These are phyloP conservation scores for Tulasnella sp. DNA, from an alignment of 768 basidiomycete genomes.

Conservation along the genomic window DNA sequence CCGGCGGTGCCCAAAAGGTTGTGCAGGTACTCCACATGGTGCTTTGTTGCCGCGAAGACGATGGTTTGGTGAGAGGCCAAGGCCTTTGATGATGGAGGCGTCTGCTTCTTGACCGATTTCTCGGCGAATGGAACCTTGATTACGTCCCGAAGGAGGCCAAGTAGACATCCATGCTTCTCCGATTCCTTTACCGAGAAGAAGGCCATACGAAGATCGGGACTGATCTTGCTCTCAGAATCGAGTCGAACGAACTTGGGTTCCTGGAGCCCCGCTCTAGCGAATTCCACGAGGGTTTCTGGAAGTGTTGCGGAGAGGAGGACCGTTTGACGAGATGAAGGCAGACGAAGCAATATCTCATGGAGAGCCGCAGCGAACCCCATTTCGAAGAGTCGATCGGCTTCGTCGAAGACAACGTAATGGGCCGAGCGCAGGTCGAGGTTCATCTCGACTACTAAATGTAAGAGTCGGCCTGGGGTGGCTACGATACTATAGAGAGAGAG, in stretches of 20 bases:
- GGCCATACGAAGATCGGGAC: conserved; percentile 85
- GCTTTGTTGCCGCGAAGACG: conserved; percentile 94
- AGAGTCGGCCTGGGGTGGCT: conserved; percentile 92
- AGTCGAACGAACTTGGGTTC: conserved; percentile 95
- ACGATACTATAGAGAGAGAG: conserved; percentile 62
- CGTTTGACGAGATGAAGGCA: conserved; percentile 84
- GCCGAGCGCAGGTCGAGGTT: conserved; percentile 81
- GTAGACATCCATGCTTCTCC: conserved; percentile 90
- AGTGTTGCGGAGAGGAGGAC: conserved; percentile 95
- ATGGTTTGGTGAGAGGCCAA: conserved; percentile 81
- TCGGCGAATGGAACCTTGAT: conserved; percentile 70
- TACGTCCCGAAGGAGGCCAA: conserved; percentile 79
- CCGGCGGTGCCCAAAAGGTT: conserved; percentile 73
- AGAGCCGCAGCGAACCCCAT: conserved; percentile 95
- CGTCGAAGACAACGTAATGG: conserved; percentile 92
- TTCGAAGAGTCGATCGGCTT: conserved; percentile 97
- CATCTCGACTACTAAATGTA: conserved; percentile 98
- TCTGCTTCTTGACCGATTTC: conserved; percentile 41
- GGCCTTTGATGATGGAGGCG: conserved; percentile 37
- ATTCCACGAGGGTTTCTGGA: conserved; percentile 92
- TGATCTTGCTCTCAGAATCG: conserved; percentile 94
- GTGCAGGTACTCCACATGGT: conserved; percentile 93
- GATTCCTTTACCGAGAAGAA: conserved; percentile 89
- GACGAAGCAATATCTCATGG: conserved; percentile 84
- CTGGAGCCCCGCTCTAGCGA: conserved; percentile 93